phyloP scores from a whole-genome alignment of 2,329 filamentous ascomycete species.

The Fusarium sp. region DNA sequence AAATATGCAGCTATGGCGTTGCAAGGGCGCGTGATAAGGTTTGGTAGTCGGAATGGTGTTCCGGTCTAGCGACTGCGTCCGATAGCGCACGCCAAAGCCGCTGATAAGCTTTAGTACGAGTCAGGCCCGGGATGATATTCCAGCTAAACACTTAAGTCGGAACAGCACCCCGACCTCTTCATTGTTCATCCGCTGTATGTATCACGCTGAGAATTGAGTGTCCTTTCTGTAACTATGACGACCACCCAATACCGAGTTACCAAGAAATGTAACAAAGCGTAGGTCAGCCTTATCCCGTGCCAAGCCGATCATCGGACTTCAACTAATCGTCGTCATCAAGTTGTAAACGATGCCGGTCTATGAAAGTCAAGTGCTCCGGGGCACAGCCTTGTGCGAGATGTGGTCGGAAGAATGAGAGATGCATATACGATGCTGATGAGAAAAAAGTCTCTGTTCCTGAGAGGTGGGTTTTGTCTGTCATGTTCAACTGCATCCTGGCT shows the following conservation, averaged over 20 bases:
- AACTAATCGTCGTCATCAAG: constrained; percentile 23
- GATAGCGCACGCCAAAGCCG: constrained; percentile 35
- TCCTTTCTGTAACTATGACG: constrained; percentile 23
- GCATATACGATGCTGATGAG: constrained; percentile 44
- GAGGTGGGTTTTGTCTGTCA: constrained; percentile 21
- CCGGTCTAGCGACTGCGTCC: constrained; percentile 16
- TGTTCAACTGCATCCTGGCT: background rate
- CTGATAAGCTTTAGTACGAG: constrained; percentile 25
- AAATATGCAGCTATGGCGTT: background rate
- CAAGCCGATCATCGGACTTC: background rate
- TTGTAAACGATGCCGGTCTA: constrained; percentile 48
- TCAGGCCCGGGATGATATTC: constrained; percentile 9
- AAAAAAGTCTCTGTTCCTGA: constrained; percentile 47
- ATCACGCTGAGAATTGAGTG: background rate
- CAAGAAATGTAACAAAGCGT: constrained; percentile 48
- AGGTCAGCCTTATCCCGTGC: background rate
- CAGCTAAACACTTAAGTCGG: constrained; percentile 39
- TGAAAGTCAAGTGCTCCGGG: constrained; percentile 49
- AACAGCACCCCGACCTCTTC: constrained; percentile 41
- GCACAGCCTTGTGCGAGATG: constrained; percentile 45
- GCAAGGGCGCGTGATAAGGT: constrained; percentile 7
- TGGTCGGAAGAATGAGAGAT: constrained; percentile 43
- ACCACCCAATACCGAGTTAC: constrained; percentile 31
- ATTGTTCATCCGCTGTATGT: constrained; percentile 1
- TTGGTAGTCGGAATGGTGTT: constrained; percentile 3